Percentiles rank a stretch among this genome's conserved stretches.
phyloP scores from a whole-genome alignment of 139 green algal genomes.

The Zygnema cylindricum region DNA sequence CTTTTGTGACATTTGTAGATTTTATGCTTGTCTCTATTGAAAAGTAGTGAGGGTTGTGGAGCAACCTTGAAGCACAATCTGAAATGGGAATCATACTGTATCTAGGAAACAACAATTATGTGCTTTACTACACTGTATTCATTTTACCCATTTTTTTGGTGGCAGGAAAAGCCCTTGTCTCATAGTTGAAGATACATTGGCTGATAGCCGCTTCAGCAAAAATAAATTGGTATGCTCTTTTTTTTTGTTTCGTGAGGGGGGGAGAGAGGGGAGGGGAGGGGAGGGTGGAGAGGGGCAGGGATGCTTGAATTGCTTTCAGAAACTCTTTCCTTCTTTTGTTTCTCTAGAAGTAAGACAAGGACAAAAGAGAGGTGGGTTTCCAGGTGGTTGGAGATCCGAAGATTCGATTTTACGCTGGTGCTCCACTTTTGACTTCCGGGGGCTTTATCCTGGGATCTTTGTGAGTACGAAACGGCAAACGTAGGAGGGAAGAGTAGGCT shows the following conservation, averaged over 20 bases:
- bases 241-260: neutral
- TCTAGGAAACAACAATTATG: too few species aligned
- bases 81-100: neutral
- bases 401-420: constrained; percentile 89
- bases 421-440: constrained; percentile 76
- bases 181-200: constrained; percentile 17
- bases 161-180: constrained; percentile 38
- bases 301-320: constrained; percentile 9
- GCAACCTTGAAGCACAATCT: neutral
- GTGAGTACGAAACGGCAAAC: too few species aligned
- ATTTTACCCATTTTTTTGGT: neutral
- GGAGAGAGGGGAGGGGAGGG: neutral
- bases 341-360: neutral
- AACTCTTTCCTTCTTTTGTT: constrained; percentile 10
- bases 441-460: constrained; percentile 78
- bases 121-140: neutral
- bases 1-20: too few species aligned
- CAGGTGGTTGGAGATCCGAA: constrained; percentile 69
- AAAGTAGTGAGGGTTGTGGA: neutral
- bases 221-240: neutral
- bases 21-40: too few species aligned
- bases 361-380: neutral
- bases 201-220: constrained; percentile 69
- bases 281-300: neutral
- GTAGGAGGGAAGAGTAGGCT: too few species aligned